phyloP scores from a whole-genome alignment of 2,329 filamentous ascomycete genomes.

The Dryadomyces sulphureus region DNA sequence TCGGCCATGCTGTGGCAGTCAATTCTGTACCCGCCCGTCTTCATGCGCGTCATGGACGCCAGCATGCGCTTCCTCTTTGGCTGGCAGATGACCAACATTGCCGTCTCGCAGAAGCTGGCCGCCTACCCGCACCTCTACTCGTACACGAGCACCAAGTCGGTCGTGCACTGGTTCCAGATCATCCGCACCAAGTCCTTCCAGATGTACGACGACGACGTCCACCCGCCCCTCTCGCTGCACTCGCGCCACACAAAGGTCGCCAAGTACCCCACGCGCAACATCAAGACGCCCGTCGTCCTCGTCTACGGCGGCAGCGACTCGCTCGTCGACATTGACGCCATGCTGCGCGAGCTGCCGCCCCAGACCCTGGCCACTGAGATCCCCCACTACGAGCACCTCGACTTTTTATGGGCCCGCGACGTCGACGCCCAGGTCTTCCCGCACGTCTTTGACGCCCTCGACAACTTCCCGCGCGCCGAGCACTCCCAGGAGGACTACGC shows the following conservation, averaged over 20 bases:
- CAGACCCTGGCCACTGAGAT: conserved; percentile 80
- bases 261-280: conserved; percentile 91
- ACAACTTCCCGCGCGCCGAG: conserved; percentile 48
- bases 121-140: conserved; percentile 94
- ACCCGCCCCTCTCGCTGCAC: conserved; percentile 56
- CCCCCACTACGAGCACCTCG: conserved; percentile 87
- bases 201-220: conserved; percentile 94
- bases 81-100: conserved; percentile 78
- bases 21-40: conserved; percentile 86
- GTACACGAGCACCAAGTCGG: conserved; percentile 89
- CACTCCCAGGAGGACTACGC: conserved; percentile 47
- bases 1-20: conserved; percentile 97
- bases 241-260: conserved; percentile 91
- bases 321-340: conserved; percentile 81
- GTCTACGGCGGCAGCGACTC: conserved; percentile 92
- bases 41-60: conserved; percentile 73
- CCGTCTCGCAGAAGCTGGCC: conserved; percentile 75
- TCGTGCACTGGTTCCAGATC: conserved; percentile 99
- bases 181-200: conserved; percentile 93
- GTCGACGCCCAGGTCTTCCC: conserved; percentile 75
- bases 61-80: conserved; percentile 73
- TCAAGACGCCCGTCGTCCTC: conserved; percentile 86
- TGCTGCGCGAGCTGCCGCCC: conserved; percentile 74
- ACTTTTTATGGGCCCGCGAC: conserved; percentile 88
- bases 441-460: conserved; percentile 79